These are phyloP conservation scores for Solanum pinnatisectum DNA, from an alignment of 257 asterid genomes.

Conservation along the genomic window DNA sequence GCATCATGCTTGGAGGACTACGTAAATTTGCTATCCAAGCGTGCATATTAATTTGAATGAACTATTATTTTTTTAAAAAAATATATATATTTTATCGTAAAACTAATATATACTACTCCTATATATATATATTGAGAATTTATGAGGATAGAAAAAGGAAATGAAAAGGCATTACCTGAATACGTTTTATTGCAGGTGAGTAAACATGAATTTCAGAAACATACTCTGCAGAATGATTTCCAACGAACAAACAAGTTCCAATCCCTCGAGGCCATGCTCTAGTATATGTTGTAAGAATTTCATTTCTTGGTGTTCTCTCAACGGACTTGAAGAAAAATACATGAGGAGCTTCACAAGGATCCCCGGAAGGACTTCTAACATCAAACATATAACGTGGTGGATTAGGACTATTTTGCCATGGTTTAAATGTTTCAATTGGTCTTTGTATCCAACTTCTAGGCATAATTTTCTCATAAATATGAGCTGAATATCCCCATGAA, in stretches of 20 bases:
- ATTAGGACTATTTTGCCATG: constrained; percentile 19
- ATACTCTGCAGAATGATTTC: constrained; percentile 37
- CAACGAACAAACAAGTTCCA: constrained; percentile 19
- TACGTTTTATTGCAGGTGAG: constrained; percentile 23
- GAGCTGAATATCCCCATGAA: constrained; percentile 37
- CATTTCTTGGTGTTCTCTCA: neutral
- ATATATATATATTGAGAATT: neutral
- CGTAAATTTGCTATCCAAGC: no score
- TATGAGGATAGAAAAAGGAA: neutral
- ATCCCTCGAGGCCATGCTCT: constrained; percentile 26
- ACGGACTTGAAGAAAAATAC: constrained; percentile 26
- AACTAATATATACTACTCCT: neutral
- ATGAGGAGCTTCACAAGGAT: constrained; percentile 57
- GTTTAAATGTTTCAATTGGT: constrained; percentile 47
- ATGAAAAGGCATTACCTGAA: constrained; percentile 15
- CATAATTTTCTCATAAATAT: constrained; percentile 25
- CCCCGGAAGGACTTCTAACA: constrained; percentile 24
- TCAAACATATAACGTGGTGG: constrained; percentile 52
- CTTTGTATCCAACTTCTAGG: constrained; percentile 24
- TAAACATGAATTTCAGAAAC: constrained; percentile 23
- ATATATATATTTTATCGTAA: no score
- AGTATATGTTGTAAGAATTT: constrained; percentile 8
- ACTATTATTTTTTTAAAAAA: neutral
- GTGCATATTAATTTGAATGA: neutral
- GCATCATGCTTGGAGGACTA: no score